Evolutionary conservation across 2,329 filamentous ascomycete species (phyloP), one percentile per base, ranked within the genome.

Genomic region (Plectosphaerella sp.): DNA sequence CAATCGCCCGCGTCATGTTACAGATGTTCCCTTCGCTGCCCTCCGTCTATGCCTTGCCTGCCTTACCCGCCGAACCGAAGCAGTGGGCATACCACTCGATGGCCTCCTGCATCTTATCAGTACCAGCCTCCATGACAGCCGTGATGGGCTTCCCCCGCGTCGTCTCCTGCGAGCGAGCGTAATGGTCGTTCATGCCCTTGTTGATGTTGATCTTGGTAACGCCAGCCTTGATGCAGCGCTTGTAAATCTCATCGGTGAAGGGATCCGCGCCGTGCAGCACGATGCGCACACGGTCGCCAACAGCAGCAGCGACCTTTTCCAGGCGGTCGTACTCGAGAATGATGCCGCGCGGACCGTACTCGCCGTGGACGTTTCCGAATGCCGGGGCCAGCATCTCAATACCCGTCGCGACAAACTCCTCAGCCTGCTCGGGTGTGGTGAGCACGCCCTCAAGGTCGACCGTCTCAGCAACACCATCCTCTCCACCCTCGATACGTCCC

Each of bases 301-400:
- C 74, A 7, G 66, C 66, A 47, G 61, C 60, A 58, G 72, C 70
- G 59, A 78, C 67, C 53, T 49, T 64, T n/a, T 71, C 63, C 3
- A 82, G 67, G 46, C 72, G 64, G 36, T 71, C 79, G 65, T 59
- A 86, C 61, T 88, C 84, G 25, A 87, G 65, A 63, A 77, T 73
- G 25, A 84, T 80, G 0, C 86, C 87, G 14, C 80, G 69, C 1
- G 80, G 77, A 0, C 86, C 86, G 66, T 91, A 90, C 59, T 85
- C 81, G 8, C 87, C 87, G 68, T 91, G 87, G 36, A 91, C 83
- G 60, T 90, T 91, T 2, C 87, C 87, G 69, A 91, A 89, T 1
- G 86, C 86, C 0, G 87, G 87, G 4, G 88, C 88, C 12, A 91
- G 72, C 72, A 86, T 86, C 60, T 91, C 84, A 60, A 91, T 87